These are phyloP conservation scores for Colletotrichum sp. DNA, from an alignment of 2,329 filamentous ascomycete genomes.

Conservation along the genomic window DNA sequence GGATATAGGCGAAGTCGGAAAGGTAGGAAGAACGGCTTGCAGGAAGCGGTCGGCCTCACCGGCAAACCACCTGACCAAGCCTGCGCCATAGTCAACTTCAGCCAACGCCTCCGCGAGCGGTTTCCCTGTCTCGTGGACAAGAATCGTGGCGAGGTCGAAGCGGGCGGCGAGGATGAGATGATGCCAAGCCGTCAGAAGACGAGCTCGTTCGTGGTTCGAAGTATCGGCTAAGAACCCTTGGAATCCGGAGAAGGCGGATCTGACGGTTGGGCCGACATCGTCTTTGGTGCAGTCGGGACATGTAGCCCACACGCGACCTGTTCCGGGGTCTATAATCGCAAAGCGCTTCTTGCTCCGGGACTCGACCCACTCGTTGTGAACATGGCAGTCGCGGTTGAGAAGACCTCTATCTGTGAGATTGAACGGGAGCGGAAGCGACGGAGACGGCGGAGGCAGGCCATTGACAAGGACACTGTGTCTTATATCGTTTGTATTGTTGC, in stretches of 20 bases:
- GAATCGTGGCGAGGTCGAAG: slow-evolving; percentile 42
- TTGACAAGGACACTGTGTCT: not conserved
- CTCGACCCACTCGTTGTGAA: slow-evolving; percentile 51
- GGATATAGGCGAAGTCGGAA: not conserved
- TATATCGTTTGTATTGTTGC: not conserved
- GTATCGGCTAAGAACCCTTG: slow-evolving; percentile 39
- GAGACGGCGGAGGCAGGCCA: not conserved
- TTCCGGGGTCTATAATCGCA: slow-evolving; percentile 57
- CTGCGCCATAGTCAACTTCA: slow-evolving; percentile 59
- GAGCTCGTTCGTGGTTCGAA: slow-evolving; percentile 37
- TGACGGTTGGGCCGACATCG: slow-evolving; percentile 42
- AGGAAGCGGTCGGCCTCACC: slow-evolving; percentile 53
- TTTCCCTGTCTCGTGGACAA: slow-evolving; percentile 60
- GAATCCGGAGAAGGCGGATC: slow-evolving; percentile 39
- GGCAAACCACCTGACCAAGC: slow-evolving; percentile 62
- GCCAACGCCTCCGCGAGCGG: slow-evolving; percentile 56
- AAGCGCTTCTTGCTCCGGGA: slow-evolving; percentile 53
- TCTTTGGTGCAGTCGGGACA: slow-evolving; percentile 50
- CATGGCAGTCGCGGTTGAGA: slow-evolving; percentile 51
- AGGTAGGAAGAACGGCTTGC: slow-evolving; percentile 40
- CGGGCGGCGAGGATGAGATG: slow-evolving; percentile 35
- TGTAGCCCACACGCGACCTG: slow-evolving; percentile 52
- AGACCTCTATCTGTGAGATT: slow-evolving; percentile 51
- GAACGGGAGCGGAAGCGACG: slow-evolving; percentile 33
- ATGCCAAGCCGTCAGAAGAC: slow-evolving; percentile 40